Evolutionary conservation across 768 basidiomycete genomes (phyloP).

Genomic region (Lyophyllum decastes): DNA sequence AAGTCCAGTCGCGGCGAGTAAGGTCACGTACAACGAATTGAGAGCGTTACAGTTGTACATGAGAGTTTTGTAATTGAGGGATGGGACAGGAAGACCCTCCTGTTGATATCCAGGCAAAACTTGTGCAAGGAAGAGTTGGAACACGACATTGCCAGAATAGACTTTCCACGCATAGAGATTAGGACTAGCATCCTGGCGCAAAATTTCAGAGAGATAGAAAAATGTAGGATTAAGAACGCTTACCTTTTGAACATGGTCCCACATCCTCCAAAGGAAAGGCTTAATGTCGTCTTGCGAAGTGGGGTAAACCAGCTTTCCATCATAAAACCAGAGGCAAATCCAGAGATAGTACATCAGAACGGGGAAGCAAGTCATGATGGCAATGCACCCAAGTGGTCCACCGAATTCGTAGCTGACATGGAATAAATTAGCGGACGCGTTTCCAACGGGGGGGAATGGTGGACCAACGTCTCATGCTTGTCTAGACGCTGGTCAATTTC

Average conservation of each 20-base stretch:
- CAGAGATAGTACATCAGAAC: slow-evolving; percentile 98
- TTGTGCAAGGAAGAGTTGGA: slow-evolving; percentile 89
- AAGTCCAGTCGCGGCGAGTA: slow-evolving; percentile 71
- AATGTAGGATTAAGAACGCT: background rate
- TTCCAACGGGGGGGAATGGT: background rate
- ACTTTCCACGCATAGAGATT: slow-evolving; percentile 88
- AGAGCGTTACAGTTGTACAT: slow-evolving; percentile 98
- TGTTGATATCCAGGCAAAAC: slow-evolving; percentile 91
- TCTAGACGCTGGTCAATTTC: slow-evolving; percentile 75
- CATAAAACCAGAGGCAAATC: slow-evolving; percentile 96
- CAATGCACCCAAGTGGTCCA: slow-evolving; percentile 86
- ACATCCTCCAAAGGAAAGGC: slow-evolving; percentile 83
- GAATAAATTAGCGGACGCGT: slow-evolving; percentile 4
- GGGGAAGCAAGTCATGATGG: slow-evolving; percentile 95
- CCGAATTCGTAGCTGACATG: slow-evolving; percentile 88
- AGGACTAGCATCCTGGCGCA: slow-evolving; percentile 84
- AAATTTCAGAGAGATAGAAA: background rate
- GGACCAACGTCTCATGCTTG: slow-evolving; percentile 60
- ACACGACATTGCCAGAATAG: slow-evolving; percentile 84
- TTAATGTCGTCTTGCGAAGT: slow-evolving; percentile 65
- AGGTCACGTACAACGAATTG: slow-evolving; percentile 78
- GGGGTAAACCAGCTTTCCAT: slow-evolving; percentile 78
- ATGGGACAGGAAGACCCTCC: slow-evolving; percentile 95
- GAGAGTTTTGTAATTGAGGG: slow-evolving; percentile 88
- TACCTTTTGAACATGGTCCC: slow-evolving; percentile 81